These are phyloP conservation scores for Margaritispora aquatica DNA, from an alignment of 495 filamentous ascomycete genomes.

Conservation along the genomic window DNA sequence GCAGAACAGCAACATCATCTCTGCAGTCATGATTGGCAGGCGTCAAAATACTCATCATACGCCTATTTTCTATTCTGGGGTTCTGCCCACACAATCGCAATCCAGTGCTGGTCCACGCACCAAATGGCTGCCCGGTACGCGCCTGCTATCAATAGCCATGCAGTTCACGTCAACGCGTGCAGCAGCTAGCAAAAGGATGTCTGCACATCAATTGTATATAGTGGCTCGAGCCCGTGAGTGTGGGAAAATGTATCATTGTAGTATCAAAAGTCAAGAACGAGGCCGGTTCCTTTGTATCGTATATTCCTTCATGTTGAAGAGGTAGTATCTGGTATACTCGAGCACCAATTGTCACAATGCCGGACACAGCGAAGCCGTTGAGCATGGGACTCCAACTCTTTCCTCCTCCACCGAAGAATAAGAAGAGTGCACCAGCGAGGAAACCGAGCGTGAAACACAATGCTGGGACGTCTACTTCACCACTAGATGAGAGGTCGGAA, in stretches of 20 bases:
- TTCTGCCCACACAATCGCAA: conserved; percentile 7
- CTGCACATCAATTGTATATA: neutral
- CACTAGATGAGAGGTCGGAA: conserved; percentile 26
- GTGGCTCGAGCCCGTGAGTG: neutral
- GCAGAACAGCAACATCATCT: neutral
- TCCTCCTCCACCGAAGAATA: conserved; percentile 39
- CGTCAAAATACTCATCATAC: neutral
- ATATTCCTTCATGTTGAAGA: neutral
- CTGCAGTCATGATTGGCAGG: neutral
- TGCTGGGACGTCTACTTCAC: conserved; percentile 12
- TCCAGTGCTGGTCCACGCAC: conserved; percentile 6
- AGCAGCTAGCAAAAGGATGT: neutral
- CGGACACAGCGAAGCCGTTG: conserved; percentile 16
- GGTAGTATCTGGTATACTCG: conserved; percentile 16
- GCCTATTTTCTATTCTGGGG: conserved; percentile 9
- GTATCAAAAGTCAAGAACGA: neutral
- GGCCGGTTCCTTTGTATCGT: neutral
- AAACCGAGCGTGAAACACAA: conserved; percentile 18
- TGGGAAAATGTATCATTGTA: neutral
- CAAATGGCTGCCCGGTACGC: neutral
- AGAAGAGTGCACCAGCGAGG: conserved; percentile 9
- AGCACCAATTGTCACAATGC: conserved; percentile 6
- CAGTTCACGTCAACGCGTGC: neutral
- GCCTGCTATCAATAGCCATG: neutral
- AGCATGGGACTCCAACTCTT: conserved; percentile 47